Evolutionary conservation across 23 red algal species (phyloP), one percentile per base, ranked within the genome.

Genomic region (Gracilaria vermiculophylla): DNA sequence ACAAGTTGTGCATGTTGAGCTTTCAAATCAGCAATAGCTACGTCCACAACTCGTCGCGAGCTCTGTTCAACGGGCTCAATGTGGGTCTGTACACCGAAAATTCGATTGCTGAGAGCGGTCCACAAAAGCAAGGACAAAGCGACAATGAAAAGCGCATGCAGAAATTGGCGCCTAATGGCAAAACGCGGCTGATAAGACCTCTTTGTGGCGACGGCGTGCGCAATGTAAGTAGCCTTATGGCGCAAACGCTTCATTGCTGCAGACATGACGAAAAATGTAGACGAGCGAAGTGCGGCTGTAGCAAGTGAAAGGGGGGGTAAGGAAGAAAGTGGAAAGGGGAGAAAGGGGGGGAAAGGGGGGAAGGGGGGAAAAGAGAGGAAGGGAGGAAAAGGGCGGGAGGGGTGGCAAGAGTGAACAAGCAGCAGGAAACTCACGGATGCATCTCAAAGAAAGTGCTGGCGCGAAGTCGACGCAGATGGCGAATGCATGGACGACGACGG

Each of bases 191-290:
- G 48, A 20, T 13, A 34, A 39, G 45, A 5, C 32, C 33, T 12
- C 64, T 86, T 86, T 20, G 27, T 55, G 28, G 51, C 35, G 81
- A 53, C 41, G 17, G 81, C 3, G 41, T 41, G 64, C 54, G 56
- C 54, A 62, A 64, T 51, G 31, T 62, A 29, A 19, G 9, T 8
- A 55, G 60, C 54, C 11, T 47, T 60, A 82, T 20, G 25, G 34
- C 54, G 78, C 39, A 66, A 40, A 17, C 54, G 53, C 28, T 33
- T 40, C 6, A 60, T 39, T 7, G 67, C n/a, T 2, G 65, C 65
- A 5, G 67, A 82, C 78, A 82, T 82, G 62, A 7, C 17, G 78
- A 11, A 82, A 3, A 41, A 44, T n/a, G 23, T n/a, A 3, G 5
- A 17, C 55, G 43, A n/a, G 28, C 0, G 71, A 19, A 43, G 0